phyloP scores from a whole-genome alignment of 106 monocot genomes.

The Allium cepa region DNA sequence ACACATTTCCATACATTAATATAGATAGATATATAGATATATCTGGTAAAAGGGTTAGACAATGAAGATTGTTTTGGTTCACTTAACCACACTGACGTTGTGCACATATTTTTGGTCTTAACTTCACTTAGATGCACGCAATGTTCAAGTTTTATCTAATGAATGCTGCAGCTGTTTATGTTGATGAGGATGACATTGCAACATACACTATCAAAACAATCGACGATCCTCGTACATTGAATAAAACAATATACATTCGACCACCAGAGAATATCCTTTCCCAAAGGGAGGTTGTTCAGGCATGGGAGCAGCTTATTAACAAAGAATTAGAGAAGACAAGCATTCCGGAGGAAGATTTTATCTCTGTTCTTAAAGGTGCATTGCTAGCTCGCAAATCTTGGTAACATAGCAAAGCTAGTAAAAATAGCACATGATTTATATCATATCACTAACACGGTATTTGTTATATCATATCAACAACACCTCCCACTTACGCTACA shows the following conservation, averaged over 20 bases:
- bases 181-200: slow-evolving; percentile 58
- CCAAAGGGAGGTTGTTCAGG: slow-evolving; percentile 33
- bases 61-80: not conserved
- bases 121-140: not conserved
- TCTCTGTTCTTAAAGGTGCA: slow-evolving; percentile 24
- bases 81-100: not conserved
- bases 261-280: slow-evolving; percentile 57
- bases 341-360: slow-evolving; percentile 38
- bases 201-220: slow-evolving; percentile 38
- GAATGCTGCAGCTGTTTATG: slow-evolving; percentile 27
- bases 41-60: not conserved
- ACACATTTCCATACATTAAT: not conserved
- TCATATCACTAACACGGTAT: no score
- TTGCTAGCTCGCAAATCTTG: not conserved
- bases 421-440: no score
- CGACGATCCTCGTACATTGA: slow-evolving; percentile 37
- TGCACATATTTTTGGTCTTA: not conserved
- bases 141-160: not conserved
- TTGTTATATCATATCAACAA: no score
- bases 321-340: slow-evolving; percentile 37
- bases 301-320: slow-evolving; percentile 52
- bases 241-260: slow-evolving; percentile 43
- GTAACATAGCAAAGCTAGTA: no score
- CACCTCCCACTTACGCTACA: no score
- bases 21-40: not conserved